Evolutionary conservation across 345 rosid species (phyloP), one percentile per base, ranked within the genome.

Genomic region (Rhodamnia argentea): DNA sequence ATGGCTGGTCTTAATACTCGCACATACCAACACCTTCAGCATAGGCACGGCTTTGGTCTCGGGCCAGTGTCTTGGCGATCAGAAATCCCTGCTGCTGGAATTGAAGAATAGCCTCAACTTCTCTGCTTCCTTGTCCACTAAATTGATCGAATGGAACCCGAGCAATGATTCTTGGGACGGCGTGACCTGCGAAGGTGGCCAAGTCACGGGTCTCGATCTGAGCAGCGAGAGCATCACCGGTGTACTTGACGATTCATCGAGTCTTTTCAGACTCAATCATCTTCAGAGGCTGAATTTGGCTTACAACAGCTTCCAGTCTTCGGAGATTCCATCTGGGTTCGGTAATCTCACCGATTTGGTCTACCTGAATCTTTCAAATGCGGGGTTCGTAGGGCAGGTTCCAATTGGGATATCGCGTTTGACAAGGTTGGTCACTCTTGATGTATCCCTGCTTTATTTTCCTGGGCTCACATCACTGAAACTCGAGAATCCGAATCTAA

Each of bases 281-380:
- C 92, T 92, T 2, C 86, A 82, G 87, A 82, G 52, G 13, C 90
- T 94, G 29, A 88, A 92, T 87, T 85, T 94, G 88, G 87, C 93
- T 29, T 54, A 40, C 52, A 94, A 92, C 85, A 52, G 16, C 32
- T 86, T 92, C 89, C 60, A 12, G 11, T 75, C 75, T n/a, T 9
- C 62, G 87, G n/a, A 9, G 1, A 82, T 91, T 40, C 92, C 95
- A 7, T 51, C 84, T 1, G 83, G 82, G 54, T 86, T 92, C 6
- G 85, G 50, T 1, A 89, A 89, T 14, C 90, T 94, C 18, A 57
- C 88, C 13, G 53, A 64, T 50, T 62, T 94, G 85, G 47, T 10
- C 12, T 16, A 88, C 70, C 87, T 93, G 15, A 93, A 93, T 82
- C 70, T 93, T 78, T 93, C 94, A 3, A 86, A 84, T 51, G 86